Evolutionary conservation across 140 eudicot species (phyloP).

Genomic region (Flaveria floridana): DNA sequence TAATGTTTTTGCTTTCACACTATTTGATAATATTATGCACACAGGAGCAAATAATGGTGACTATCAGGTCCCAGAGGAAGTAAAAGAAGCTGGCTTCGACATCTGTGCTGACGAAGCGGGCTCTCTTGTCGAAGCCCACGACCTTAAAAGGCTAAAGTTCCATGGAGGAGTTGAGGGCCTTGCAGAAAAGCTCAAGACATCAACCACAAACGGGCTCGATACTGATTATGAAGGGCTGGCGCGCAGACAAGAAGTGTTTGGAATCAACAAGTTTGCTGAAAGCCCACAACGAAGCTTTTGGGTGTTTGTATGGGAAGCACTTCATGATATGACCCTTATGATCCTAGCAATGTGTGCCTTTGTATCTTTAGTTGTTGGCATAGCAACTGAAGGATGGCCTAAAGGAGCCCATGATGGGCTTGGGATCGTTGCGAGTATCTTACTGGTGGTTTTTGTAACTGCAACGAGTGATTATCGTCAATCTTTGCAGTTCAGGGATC

Average conservation of each 20-base stretch:
- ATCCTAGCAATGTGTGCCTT: constrained; percentile 81
- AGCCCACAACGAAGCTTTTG: constrained; percentile 62
- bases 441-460: constrained; percentile 56
- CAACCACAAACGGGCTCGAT: constrained; percentile 55
- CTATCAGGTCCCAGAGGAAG: constrained; percentile 68
- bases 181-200: constrained; percentile 63
- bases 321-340: constrained; percentile 72
- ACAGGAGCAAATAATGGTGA: constrained; percentile 72
- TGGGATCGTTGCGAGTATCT: constrained; percentile 55
- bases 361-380: constrained; percentile 81
- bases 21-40: constrained; percentile 4
- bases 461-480: constrained; percentile 89
- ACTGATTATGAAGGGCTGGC: constrained; percentile 37
- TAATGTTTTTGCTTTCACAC: constrained; percentile 3
- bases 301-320: constrained; percentile 69
- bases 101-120: constrained; percentile 84
- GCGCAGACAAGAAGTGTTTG: constrained; percentile 58
- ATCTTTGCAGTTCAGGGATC: constrained; percentile 79
- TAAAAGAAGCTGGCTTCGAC: constrained; percentile 71
- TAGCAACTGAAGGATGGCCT: constrained; percentile 71
- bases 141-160: constrained; percentile 61
- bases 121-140: constrained; percentile 83
- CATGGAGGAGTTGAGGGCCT: constrained; percentile 78
- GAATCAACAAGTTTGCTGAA: constrained; percentile 72
- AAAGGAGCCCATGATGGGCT: constrained; percentile 62